Percentiles rank a stretch among this genome's conserved stretches.
These are phyloP conservation scores for Daedalea quercina DNA, from an alignment of 768 basidiomycete species.

Conservation along the genomic window DNA sequence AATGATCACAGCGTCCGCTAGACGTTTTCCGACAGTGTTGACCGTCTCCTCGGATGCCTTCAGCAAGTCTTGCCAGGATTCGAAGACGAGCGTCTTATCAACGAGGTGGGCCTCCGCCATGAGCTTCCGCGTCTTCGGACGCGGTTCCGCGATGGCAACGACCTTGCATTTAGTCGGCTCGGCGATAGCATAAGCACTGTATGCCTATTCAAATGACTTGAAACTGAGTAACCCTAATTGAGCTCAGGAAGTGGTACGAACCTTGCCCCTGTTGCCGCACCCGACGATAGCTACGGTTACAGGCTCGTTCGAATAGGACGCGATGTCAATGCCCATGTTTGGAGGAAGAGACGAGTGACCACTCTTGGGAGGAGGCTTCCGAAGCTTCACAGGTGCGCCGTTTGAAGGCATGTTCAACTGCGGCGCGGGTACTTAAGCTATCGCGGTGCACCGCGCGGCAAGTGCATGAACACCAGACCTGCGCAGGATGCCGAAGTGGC, in stretches of 20 bases:
- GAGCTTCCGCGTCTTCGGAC: constrained; percentile 51
- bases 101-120: constrained; percentile 54
- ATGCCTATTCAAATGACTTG: constrained; percentile 35
- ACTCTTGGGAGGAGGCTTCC: not conserved
- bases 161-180: constrained; percentile 64
- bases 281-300: constrained; percentile 76
- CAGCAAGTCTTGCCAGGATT: constrained; percentile 64
- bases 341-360: not conserved
- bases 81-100: constrained; percentile 64
- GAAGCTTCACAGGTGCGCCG: not conserved
- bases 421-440: not conserved
- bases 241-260: constrained; percentile 21
- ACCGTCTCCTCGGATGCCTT: constrained; percentile 63
- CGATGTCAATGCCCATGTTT: constrained; percentile 18
- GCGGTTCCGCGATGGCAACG: constrained; percentile 82
- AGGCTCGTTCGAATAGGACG: constrained; percentile 24
- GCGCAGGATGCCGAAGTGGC: too few relatives aligned
- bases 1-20: constrained; percentile 79
- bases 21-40: constrained; percentile 53
- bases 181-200: constrained; percentile 54
- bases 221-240: not conserved
- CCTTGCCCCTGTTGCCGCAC: constrained; percentile 79
- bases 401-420: not conserved
- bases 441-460: not conserved
- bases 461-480: not conserved